Evolutionary conservation across 2,329 filamentous ascomycete species (phyloP).

Genomic region (Fusarium sublunatum): DNA sequence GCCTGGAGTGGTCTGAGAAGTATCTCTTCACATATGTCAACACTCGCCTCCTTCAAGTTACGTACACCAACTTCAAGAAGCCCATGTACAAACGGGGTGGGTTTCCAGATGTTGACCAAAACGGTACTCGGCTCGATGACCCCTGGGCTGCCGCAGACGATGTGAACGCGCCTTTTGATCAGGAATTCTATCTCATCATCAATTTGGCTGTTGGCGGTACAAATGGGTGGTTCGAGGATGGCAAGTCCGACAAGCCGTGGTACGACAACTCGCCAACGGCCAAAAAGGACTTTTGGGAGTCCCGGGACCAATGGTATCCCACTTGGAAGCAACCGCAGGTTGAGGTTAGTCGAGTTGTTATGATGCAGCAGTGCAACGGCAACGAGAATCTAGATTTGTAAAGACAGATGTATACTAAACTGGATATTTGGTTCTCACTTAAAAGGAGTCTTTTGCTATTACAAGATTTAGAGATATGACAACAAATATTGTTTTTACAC

Average conservation of each 20-base stretch:
- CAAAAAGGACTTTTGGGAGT: slow-evolving; percentile 80
- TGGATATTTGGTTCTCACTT: neutral
- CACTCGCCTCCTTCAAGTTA: slow-evolving; percentile 80
- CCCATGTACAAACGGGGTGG: slow-evolving; percentile 75
- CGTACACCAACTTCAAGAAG: slow-evolving; percentile 79
- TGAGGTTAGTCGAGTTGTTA: slow-evolving; percentile 75
- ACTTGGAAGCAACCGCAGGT: slow-evolving; percentile 78
- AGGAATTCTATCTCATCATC: slow-evolving; percentile 79
- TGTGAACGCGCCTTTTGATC: slow-evolving; percentile 77
- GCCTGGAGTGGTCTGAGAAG: slow-evolving; percentile 87
- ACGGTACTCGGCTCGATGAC: slow-evolving; percentile 73
- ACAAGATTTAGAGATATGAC: neutral
- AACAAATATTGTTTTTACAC: too few relatives aligned
- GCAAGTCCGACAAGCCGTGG: slow-evolving; percentile 80
- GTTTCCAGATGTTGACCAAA: slow-evolving; percentile 72
- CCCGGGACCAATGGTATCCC: slow-evolving; percentile 71
- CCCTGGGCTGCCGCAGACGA: slow-evolving; percentile 72
- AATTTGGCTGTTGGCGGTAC: slow-evolving; percentile 81
- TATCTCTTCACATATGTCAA: slow-evolving; percentile 91
- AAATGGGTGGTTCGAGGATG: slow-evolving; percentile 87
- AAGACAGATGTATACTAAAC: neutral
- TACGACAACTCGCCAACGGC: slow-evolving; percentile 74
- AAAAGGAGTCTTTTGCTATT: neutral
- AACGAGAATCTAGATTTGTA: slow-evolving; percentile 60
- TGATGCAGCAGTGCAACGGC: slow-evolving; percentile 76